phyloP scores from a whole-genome alignment of 1,284 basidiomycete species.

The Xerocomus minutiporus region DNA sequence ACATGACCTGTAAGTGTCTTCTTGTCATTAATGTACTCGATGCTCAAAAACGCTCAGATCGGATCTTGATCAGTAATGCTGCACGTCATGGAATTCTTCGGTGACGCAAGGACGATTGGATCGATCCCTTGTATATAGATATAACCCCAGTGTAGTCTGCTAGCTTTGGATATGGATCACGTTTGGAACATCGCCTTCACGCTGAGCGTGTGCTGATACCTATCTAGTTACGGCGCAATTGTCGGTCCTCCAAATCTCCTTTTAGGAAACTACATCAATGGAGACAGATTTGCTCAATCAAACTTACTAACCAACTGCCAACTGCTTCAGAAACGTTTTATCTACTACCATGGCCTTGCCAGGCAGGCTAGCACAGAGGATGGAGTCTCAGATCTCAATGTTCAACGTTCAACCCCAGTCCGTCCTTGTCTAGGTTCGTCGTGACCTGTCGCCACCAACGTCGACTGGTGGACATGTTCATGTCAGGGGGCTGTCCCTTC shows the following conservation, averaged over 20 bases:
- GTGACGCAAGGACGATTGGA: not conserved
- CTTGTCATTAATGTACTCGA: not conserved
- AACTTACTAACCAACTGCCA: not conserved
- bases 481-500: slow-evolving; percentile 1
- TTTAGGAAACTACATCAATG: not conserved
- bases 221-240: not conserved
- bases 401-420: not conserved
- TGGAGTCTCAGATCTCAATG: not conserved
- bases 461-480: not conserved
- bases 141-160: slow-evolving; percentile 4
- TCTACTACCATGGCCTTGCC: not conserved
- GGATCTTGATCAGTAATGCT: not conserved
- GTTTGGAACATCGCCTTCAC: not conserved
- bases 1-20: slow-evolving; percentile 10
- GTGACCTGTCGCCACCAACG: not conserved
- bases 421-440: not conserved
- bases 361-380: not conserved
- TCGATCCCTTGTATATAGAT: not conserved
- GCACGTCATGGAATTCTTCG: not conserved
- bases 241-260: not conserved
- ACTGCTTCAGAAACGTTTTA: not conserved
- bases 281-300: not conserved
- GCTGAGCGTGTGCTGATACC: not conserved
- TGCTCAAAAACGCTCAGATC: slow-evolving; percentile 2
- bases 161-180: not conserved